Conservation (phyloP, 768 basidiomycete genomes). For the Lentinula detonsa region DNA sequence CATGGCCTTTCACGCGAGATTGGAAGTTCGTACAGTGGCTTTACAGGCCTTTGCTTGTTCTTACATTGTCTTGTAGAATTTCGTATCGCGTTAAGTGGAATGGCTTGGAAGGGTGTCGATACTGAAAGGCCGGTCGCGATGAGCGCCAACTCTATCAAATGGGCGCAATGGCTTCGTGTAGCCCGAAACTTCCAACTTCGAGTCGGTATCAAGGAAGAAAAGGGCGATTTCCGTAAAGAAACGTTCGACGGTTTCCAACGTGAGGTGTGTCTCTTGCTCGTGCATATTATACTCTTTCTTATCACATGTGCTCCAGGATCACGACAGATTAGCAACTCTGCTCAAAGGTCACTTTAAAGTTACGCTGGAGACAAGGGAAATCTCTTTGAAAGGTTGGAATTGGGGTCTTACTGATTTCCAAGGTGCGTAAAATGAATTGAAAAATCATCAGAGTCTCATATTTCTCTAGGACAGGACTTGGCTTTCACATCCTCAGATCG, state of each 20-base stretch:
- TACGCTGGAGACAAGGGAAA: constrained; percentile 80
- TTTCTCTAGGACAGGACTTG: constrained; percentile 73
- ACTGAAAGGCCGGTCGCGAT: constrained; percentile 58
- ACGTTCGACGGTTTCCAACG: constrained; percentile 93
- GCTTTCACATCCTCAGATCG: constrained; percentile 87
- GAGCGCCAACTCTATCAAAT: constrained; percentile 71
- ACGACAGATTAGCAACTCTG: constrained; percentile 74
- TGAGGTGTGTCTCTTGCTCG: constrained; percentile 50
- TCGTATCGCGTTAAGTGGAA: constrained; percentile 82
- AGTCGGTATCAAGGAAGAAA: constrained; percentile 53
- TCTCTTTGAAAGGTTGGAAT: constrained; percentile 94
- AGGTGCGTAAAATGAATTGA: constrained; percentile 42
- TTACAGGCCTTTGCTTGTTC: background rate
- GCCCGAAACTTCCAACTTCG: constrained; percentile 90
- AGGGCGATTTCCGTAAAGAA: constrained; percentile 56
- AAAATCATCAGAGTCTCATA: background rate
- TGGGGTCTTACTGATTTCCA: constrained; percentile 96
- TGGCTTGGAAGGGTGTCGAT: constrained; percentile 90
- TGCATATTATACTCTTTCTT: background rate
- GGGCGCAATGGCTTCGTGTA: constrained; percentile 87
- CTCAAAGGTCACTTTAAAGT: constrained; percentile 86
- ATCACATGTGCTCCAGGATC: constrained; percentile 51
- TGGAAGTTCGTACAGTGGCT: constrained; percentile 63
- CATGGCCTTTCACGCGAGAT: constrained; percentile 64
- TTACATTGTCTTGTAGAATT: constrained; percentile 48